phyloP scores from a whole-genome alignment of 805 yeast species.

The Cyberlindnera mrakii region DNA sequence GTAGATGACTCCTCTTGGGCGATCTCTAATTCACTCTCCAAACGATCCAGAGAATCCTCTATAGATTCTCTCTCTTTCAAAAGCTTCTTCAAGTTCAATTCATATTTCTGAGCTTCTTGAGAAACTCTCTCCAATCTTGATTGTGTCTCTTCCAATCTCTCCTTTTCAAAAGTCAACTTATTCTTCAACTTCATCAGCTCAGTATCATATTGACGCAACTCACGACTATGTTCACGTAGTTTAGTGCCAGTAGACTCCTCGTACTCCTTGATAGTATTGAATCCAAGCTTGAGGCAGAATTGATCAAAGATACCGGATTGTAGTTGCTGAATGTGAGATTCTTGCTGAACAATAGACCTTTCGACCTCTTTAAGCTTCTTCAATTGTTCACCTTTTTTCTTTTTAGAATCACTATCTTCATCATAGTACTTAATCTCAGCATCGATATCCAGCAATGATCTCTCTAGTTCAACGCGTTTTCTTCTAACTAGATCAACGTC shows the following conservation, averaged over 20 bases:
- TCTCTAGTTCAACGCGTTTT: slow-evolving; percentile 35
- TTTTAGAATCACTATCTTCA: slow-evolving; percentile 25
- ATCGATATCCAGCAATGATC: slow-evolving; percentile 38
- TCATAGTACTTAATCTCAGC: slow-evolving; percentile 49
- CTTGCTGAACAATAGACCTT: slow-evolving; percentile 23
- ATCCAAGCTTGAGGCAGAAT: slow-evolving; percentile 52
- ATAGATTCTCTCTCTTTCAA: slow-evolving; percentile 28
- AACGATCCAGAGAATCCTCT: slow-evolving; percentile 28
- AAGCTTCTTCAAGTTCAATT: slow-evolving; percentile 27
- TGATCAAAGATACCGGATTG: slow-evolving; percentile 41
- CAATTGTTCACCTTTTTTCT: slow-evolving; percentile 21
- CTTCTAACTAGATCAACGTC: slow-evolving; percentile 39
- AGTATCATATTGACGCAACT: slow-evolving; percentile 53
- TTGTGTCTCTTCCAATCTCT: slow-evolving; percentile 47
- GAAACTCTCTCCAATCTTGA: slow-evolving; percentile 40
- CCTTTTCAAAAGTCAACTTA: slow-evolving; percentile 59
- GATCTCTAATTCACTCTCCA: slow-evolving; percentile 37
- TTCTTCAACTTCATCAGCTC: slow-evolving; percentile 56
- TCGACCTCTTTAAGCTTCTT: slow-evolving; percentile 19
- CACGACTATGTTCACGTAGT: slow-evolving; percentile 50
- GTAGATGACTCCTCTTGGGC: slow-evolving; percentile 29
- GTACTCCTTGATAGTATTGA: slow-evolving; percentile 56
- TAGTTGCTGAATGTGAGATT: slow-evolving; percentile 27
- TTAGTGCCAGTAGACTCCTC: slow-evolving; percentile 62
- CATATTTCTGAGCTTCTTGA: slow-evolving; percentile 32